Base-by-base conservation (phyloP, 257 asterid species). In the Primulina huaijiensis region DNA sequence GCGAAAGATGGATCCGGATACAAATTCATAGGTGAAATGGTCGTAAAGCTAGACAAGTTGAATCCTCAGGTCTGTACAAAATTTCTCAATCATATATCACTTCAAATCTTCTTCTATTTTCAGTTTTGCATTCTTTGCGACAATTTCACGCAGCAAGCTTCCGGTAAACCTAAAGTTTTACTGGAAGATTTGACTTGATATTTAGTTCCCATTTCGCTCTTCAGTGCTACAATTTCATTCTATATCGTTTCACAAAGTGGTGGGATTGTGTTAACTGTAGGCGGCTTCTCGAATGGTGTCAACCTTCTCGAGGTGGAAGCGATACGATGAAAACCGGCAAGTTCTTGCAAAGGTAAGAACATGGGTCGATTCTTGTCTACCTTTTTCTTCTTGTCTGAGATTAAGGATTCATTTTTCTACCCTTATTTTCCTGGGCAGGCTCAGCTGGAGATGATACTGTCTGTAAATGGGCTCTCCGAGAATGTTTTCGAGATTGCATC, bases 281-380 rank as follows among this genome's bases (percentile, higher is more conserved):
- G 89, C 90, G 78, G 97, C 98, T 10, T 90, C 98, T 16, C 75
- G 95, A 20, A 85, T 85, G 92, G 98, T 92, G 25, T 88, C 97
- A 0, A 87, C 90, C 67, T 86, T 92, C 81, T 92, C 98, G 33
- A 88, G 98, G 77, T 92, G 98, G 97, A 92, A 79, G 72, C 98
- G 96, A 19, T 92, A 80, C 56, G 98, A 92, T 65, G 95, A 90
- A 82, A 82, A 88, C 21, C 75, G 98, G n/a, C 96, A 90, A 72
- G 77, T 65, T 64, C 95, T 82, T 67, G 92, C 95, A 59, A 88
- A 90, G 97, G 98, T 90, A 73, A 72, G 37, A 4, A 30, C n/a
- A 6, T 5, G 29, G 53, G n/a, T 43, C 43, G 33, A 12, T 64
- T 23, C n/a, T 55, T 67, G 46, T 31, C 10, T 43, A 10, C 50